A percentile compares a stretch with the other conserved stretches of the same genome.
These are phyloP conservation scores for Sphaerostilbella broomeana DNA, from an alignment of 2,329 filamentous ascomycete species.

Conservation along the genomic window DNA sequence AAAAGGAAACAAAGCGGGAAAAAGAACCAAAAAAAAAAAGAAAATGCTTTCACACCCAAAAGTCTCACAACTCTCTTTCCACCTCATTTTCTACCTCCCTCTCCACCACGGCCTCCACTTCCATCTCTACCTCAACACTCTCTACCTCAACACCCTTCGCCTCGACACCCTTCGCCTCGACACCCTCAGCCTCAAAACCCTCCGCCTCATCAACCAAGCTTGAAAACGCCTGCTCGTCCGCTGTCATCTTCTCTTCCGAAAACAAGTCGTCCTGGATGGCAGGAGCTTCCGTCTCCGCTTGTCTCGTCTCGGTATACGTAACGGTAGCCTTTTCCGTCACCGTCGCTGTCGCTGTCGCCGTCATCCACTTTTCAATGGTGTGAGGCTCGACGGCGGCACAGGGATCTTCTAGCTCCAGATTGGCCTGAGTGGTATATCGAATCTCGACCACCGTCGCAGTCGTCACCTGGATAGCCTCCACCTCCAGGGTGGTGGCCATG, in stretches of 20 bases:
- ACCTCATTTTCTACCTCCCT: background rate
- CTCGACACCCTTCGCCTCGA: slow-evolving; percentile 21
- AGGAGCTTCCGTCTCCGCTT: slow-evolving; percentile 11
- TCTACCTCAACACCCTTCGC: slow-evolving; percentile 7
- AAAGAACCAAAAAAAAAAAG: background rate
- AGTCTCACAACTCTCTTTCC: slow-evolving; percentile 4
- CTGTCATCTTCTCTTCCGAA: slow-evolving; percentile 1
- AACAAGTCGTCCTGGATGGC: background rate
- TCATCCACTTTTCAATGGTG: slow-evolving; percentile 15
- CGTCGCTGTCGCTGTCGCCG: slow-evolving; percentile 27
- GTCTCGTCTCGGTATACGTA: slow-evolving; percentile 20
- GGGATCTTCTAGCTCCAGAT: slow-evolving; percentile 11
- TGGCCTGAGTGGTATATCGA: slow-evolving; percentile 5
- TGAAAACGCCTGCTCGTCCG: slow-evolving; percentile 6
- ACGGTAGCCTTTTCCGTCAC: slow-evolving; percentile 23
- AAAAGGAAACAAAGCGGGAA: background rate
- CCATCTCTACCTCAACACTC: slow-evolving; percentile 2
- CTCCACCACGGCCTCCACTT: slow-evolving; percentile 1
- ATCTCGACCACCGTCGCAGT: slow-evolving; percentile 3
- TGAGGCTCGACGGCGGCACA: slow-evolving; percentile 11
- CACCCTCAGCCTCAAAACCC: slow-evolving; percentile 10
- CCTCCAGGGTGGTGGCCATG: background rate
- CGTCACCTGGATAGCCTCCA: slow-evolving; percentile 4
- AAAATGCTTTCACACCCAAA: slow-evolving; percentile 2
- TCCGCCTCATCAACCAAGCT: background rate